phyloP scores from a whole-genome alignment of 306 rosid species.

The Prunus padus region DNA sequence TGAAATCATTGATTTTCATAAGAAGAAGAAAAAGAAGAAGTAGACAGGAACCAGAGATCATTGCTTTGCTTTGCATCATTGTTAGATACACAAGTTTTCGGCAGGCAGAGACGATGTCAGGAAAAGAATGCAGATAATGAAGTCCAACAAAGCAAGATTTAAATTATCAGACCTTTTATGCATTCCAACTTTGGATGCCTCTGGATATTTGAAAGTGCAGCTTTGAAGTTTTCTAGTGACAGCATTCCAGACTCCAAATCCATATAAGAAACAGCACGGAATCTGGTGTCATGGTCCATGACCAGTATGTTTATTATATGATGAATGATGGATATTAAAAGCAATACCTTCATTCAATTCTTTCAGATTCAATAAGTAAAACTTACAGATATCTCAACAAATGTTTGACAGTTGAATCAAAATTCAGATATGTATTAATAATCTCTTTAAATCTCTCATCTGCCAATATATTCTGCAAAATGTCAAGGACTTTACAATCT shows the following conservation, averaged over 20 bases:
- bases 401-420: conserved; percentile 62
- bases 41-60: not conserved
- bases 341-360: not conserved
- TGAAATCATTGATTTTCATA: not conserved
- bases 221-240: conserved; percentile 59
- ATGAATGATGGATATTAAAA: conserved; percentile 2
- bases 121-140: conserved; percentile 4
- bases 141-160: conserved; percentile 6
- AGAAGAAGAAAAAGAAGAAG: not conserved
- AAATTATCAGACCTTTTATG: conserved; percentile 55
- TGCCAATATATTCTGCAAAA: conserved; percentile 61
- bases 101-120: not conserved
- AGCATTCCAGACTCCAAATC: conserved; percentile 69
- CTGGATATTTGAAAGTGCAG: conserved; percentile 60
- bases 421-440: conserved; percentile 39
- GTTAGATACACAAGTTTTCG: not conserved
- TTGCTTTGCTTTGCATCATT: not conserved
- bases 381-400: conserved; percentile 79
- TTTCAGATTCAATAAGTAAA: conserved; percentile 23
- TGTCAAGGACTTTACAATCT: conserved; percentile 56
- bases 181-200: conserved; percentile 81
- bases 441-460: conserved; percentile 62
- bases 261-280: conserved; percentile 69
- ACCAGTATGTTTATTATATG: conserved; percentile 25
- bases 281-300: conserved; percentile 49